phyloP scores from a whole-genome alignment of 257 asterid species.

The Petunia axillaris region DNA sequence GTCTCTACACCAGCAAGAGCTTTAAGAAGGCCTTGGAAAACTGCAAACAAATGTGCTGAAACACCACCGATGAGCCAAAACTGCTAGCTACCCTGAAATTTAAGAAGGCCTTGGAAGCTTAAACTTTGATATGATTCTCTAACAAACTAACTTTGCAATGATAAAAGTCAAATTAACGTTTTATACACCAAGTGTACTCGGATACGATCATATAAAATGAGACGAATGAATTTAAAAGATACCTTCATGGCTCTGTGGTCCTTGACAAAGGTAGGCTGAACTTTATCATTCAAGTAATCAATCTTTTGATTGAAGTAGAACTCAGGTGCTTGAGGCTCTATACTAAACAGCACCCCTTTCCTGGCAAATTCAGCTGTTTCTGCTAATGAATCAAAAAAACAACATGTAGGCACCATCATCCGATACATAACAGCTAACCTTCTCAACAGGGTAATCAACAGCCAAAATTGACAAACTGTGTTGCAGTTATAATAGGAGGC shows the following conservation, averaged over 20 bases:
- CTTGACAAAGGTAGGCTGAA: conserved; percentile 79
- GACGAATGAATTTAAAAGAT: background rate
- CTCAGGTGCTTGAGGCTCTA: conserved; percentile 88
- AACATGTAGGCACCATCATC: conserved; percentile 96
- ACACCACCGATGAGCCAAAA: conserved; percentile 86
- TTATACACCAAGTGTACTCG: background rate
- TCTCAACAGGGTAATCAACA: conserved; percentile 78
- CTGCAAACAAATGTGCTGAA: conserved; percentile 72
- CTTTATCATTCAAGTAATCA: conserved; percentile 80
- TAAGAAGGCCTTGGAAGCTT: conserved; percentile 60
- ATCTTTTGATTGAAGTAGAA: conserved; percentile 78
- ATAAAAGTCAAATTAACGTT: background rate
- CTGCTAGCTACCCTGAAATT: conserved; percentile 68
- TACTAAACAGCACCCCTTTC: conserved; percentile 79
- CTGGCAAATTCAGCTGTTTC: conserved; percentile 85
- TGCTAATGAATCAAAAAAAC: conserved; percentile 63
- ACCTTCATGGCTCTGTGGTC: conserved; percentile 95
- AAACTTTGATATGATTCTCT: background rate
- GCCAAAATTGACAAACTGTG: conserved; percentile 74
- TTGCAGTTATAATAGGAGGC: conserved; percentile 85
- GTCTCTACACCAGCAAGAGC: conserved; percentile 75
- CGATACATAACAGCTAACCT: conserved; percentile 82
- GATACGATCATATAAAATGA: background rate
- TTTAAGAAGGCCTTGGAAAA: conserved; percentile 81
- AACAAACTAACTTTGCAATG: background rate